A percentile compares a stretch with the other conserved stretches of the same genome.
Evolutionary conservation across 805 yeast species (phyloP).

Genomic region (Cyberlindnera japonica): DNA sequence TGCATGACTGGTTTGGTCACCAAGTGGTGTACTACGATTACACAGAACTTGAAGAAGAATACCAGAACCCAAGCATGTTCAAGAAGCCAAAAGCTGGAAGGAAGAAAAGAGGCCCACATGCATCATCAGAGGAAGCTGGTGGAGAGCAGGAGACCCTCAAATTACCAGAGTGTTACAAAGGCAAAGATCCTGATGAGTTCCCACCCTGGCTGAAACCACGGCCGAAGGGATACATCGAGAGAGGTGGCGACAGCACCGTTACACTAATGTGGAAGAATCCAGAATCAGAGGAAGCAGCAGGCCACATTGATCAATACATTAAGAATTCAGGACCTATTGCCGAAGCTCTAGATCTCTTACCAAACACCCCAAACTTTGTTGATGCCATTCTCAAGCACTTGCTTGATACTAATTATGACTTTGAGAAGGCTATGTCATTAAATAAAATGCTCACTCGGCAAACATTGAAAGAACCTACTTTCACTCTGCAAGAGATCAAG

Average conservation of each 20-base stretch:
- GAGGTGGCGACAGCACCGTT: constrained; percentile 71
- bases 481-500: constrained; percentile 56
- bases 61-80: constrained; percentile 17
- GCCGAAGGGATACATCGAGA: constrained; percentile 77
- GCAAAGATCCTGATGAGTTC: constrained; percentile 40
- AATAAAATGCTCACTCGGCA: constrained; percentile 51
- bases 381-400: constrained; percentile 65
- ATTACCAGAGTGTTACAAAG: constrained; percentile 46
- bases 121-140: constrained; percentile 22
- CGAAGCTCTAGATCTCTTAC: constrained; percentile 45
- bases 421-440: constrained; percentile 42
- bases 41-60: constrained; percentile 18
- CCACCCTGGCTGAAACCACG: constrained; percentile 77
- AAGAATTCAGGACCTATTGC: constrained; percentile 56
- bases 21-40: constrained; percentile 64
- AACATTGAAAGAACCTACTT: constrained; percentile 71
- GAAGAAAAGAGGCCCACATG: constrained; percentile 23
- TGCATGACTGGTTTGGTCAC: constrained; percentile 61
- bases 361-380: constrained; percentile 75
- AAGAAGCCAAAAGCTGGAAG: constrained; percentile 24
- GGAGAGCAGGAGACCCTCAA: constrained; percentile 27
- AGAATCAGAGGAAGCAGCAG: constrained; percentile 23
- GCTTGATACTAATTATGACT: constrained; percentile 49
- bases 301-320: constrained; percentile 50
- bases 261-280: constrained; percentile 65